Conservation (phyloP, 495 filamentous ascomycete genomes). For the Trichoderma asperelloides region DNA sequence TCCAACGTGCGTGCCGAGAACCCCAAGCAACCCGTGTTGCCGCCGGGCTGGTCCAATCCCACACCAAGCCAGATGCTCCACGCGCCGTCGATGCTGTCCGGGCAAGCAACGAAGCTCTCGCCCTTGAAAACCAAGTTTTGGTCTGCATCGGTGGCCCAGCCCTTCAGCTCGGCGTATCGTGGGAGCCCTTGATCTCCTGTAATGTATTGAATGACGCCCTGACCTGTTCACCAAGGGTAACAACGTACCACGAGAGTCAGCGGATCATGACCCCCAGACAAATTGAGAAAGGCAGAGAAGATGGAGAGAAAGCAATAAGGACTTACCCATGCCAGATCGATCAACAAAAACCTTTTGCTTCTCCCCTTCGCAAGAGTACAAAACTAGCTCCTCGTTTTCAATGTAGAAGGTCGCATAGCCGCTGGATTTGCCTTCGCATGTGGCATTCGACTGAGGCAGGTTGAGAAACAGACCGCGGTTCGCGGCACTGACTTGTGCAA, state of each 20-base stretch:
- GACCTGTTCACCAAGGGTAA: constrained; percentile 21
- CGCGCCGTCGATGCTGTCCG: constrained; percentile 33
- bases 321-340: constrained; percentile 39
- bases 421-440: constrained; percentile 31
- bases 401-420: constrained; percentile 41
- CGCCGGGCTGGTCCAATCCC: constrained; percentile 34
- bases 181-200: constrained; percentile 29
- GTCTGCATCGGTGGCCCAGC: constrained; percentile 32
- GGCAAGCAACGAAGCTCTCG: constrained; percentile 38
- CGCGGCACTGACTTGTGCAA: constrained; percentile 31
- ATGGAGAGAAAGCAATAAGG: background rate
- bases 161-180: constrained; percentile 32
- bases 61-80: constrained; percentile 41
- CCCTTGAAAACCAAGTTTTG: constrained; percentile 37
- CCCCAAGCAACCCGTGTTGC: constrained; percentile 36
- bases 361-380: constrained; percentile 31
- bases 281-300: background rate
- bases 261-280: background rate
- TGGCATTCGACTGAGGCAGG: constrained; percentile 32
- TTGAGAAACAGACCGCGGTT: constrained; percentile 35
- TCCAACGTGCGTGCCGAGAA: constrained; percentile 28
- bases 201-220: constrained; percentile 43
- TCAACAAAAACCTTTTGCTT: constrained; percentile 43
- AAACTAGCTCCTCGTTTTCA: constrained; percentile 35
- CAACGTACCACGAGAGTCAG: background rate